Conservation (phyloP, 352 stramenopile genomes). For the Pythium angustatum region DNA sequence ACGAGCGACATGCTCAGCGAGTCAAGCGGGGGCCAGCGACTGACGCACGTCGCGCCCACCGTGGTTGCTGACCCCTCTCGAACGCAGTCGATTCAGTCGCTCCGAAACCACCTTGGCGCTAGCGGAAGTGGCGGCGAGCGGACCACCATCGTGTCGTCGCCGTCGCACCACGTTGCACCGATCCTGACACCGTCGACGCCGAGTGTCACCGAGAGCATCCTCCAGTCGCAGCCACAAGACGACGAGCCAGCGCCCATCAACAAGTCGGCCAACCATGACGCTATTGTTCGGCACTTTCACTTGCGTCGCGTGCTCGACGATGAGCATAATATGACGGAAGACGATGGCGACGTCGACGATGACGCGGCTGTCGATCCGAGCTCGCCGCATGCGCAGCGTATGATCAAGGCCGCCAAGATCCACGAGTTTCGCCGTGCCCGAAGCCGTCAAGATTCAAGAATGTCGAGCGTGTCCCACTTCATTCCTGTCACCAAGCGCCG, state of each 20-base stretch:
- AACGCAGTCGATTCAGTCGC: constrained; percentile 21
- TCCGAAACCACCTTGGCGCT: constrained; percentile 2
- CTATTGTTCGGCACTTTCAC: constrained; percentile 30
- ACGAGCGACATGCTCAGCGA: constrained; percentile 17
- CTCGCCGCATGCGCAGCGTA: constrained; percentile 21
- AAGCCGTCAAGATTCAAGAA: constrained; percentile 18
- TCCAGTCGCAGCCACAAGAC: not conserved
- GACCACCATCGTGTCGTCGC: not conserved
- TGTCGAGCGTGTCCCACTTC: constrained; percentile 10
- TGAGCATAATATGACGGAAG: constrained; percentile 6
- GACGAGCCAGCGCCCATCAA: constrained; percentile 2
- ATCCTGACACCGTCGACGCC: not conserved
- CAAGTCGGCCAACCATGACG: constrained; percentile 27
- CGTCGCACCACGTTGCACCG: constrained; percentile 2
- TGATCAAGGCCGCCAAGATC: constrained; percentile 31
- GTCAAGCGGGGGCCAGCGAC: not conserved
- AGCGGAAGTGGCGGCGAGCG: not conserved
- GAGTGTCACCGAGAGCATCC: not conserved
- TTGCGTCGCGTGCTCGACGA: constrained; percentile 22
- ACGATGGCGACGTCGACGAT: constrained; percentile 12
- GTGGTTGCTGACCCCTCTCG: not conserved
- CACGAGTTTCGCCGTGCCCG: constrained; percentile 25
- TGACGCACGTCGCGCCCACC: not conserved
- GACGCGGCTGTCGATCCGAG: not conserved
- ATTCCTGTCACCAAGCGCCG: constrained; percentile 21